phyloP scores from a whole-genome alignment of 306 rosid genomes.

The Sicyos edulis region DNA sequence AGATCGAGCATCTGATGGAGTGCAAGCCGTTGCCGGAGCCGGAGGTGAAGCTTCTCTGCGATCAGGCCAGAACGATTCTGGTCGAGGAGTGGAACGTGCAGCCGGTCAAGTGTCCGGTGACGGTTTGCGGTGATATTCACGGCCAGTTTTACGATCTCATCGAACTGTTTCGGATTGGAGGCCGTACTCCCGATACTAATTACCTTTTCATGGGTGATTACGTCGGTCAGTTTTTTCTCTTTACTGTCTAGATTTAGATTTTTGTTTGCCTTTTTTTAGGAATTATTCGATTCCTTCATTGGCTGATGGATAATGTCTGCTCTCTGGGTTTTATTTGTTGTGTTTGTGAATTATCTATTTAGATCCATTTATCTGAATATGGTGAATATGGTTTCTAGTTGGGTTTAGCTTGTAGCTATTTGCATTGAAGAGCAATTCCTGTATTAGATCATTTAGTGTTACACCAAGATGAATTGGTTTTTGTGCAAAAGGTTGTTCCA shows the following conservation, averaged over 20 bases:
- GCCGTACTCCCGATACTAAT: constrained; percentile 87
- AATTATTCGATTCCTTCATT: constrained; percentile 6
- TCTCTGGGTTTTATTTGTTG: background rate
- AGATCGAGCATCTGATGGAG: constrained; percentile 97
- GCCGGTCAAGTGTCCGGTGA: constrained; percentile 99
- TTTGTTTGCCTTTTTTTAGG: background rate
- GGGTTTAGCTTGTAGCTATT: background rate
- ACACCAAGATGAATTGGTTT: background rate
- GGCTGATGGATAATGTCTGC: background rate
- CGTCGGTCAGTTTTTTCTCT: constrained; percentile 55
- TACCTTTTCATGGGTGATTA: constrained; percentile 97
- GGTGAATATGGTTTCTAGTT: background rate
- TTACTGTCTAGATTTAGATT: too few relatives aligned
- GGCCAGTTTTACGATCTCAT: constrained; percentile 98
- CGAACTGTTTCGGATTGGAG: constrained; percentile 96
- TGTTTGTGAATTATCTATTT: background rate
- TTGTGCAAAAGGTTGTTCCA: background rate
- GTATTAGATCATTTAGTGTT: background rate
- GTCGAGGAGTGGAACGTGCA: constrained; percentile 99
- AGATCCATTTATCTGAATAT: constrained; percentile 4
- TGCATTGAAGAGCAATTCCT: background rate
- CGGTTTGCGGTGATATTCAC: too few relatives aligned
- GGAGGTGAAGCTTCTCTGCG: constrained; percentile 87
- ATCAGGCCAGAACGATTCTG: constrained; percentile 85
- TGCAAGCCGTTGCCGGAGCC: constrained; percentile 89